Conservation (phyloP, 345 rosid species). For the Syzygium grande region DNA sequence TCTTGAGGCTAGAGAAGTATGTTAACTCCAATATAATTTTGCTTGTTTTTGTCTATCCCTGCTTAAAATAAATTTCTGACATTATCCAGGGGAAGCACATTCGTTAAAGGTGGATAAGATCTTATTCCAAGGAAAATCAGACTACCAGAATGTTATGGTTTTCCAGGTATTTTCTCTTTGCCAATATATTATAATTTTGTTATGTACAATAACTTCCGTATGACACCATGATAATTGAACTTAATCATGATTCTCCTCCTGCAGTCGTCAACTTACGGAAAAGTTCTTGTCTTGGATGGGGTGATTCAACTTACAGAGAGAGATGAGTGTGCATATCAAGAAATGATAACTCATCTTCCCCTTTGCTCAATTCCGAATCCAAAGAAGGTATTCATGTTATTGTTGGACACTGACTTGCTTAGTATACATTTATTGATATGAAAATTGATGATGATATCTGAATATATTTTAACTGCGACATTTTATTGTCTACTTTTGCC, state of each 20-base stretch:
- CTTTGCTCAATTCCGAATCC: slow-evolving; percentile 87
- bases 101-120: slow-evolving; percentile 83
- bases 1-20: neutral
- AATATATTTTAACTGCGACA: neutral
- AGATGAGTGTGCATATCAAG: slow-evolving; percentile 98
- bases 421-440: too few relatives aligned
- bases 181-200: neutral
- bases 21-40: neutral
- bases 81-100: slow-evolving; percentile 84
- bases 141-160: slow-evolving; percentile 82
- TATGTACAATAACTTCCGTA: neutral
- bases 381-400: slow-evolving; percentile 47
- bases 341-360: slow-evolving; percentile 97
- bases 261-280: slow-evolving; percentile 93
- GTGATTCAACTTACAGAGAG: slow-evolving; percentile 95
- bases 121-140: slow-evolving; percentile 79
- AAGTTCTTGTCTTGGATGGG: slow-evolving; percentile 92
- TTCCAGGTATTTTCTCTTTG: slow-evolving; percentile 51
- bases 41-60: neutral
- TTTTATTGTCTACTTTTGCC: neutral
- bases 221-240: neutral
- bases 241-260: slow-evolving; percentile 1
- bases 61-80: neutral
- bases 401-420: neutral
- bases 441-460: neutral